A percentile compares a stretch with the other conserved stretches of the same genome.
Conservation (phyloP, 495 filamentous ascomycete species). For the Talaromyces thailandensis region DNA sequence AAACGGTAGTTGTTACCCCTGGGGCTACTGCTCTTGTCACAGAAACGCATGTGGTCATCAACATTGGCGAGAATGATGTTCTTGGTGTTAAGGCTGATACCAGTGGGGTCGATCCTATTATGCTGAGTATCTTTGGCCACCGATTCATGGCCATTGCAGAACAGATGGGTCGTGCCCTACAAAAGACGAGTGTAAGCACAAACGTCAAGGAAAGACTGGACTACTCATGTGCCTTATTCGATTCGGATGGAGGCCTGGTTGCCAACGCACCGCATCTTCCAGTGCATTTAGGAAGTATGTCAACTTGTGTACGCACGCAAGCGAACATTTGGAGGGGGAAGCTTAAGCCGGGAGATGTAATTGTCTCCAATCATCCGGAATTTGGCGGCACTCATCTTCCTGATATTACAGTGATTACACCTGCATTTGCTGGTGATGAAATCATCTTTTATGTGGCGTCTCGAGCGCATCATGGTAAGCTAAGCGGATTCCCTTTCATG, state of each 20-base stretch:
- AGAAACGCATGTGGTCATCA: constrained; percentile 18
- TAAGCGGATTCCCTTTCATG: neutral
- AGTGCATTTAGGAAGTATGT: constrained; percentile 90
- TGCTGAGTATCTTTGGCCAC: constrained; percentile 85
- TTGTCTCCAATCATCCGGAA: constrained; percentile 91
- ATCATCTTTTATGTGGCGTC: constrained; percentile 92
- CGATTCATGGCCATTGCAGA: constrained; percentile 94
- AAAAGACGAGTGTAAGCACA: constrained; percentile 87
- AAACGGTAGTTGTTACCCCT: constrained; percentile 84
- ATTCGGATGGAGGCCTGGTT: constrained; percentile 68
- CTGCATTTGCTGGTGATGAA: constrained; percentile 69
- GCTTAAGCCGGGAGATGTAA: constrained; percentile 80
- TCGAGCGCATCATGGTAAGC: constrained; percentile 43
- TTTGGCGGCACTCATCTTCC: constrained; percentile 82
- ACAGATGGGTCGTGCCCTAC: constrained; percentile 83
- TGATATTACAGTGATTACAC: constrained; percentile 83
- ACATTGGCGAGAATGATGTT: constrained; percentile 16
- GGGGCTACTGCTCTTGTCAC: constrained; percentile 41
- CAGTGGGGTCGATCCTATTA: constrained; percentile 53
- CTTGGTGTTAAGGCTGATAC: constrained; percentile 33
- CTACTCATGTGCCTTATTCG: constrained; percentile 86
- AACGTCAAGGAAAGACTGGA: constrained; percentile 91
- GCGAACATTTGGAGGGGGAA: constrained; percentile 76
- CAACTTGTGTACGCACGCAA: constrained; percentile 77
- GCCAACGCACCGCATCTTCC: constrained; percentile 89